Evolutionary conservation across 2,329 filamentous ascomycete species (phyloP), one percentile per base, ranked within the genome.

Genomic region (Diaporthe ampelina): DNA sequence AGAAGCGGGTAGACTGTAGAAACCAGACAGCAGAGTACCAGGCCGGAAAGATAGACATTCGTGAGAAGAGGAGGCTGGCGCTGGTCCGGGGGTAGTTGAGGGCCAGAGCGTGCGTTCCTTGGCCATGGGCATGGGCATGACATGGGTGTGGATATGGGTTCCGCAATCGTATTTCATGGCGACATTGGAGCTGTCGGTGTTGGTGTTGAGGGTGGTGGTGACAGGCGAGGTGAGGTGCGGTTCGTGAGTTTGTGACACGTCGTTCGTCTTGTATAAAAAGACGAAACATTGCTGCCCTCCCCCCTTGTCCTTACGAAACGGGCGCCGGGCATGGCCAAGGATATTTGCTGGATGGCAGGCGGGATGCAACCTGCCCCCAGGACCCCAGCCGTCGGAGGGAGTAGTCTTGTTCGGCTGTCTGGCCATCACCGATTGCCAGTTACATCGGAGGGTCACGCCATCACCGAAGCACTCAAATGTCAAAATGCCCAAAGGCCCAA

Each of bases 201-300:
- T 43, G 45, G 35, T 32, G 24, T n/a, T 45, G 70, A n/a, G 5
- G 56, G 57, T 21, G 45, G 45, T 56, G 9, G 13, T 24, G 69
- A 24, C 32, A 11, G 29, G 19, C 32, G 63, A 37, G 45, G 63
- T 67, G 45, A 54, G 70, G 57, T 63, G 57, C 45, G 37, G 32
- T 61, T 72, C 57, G 57, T 56, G 57, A 67, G 37, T 45, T 63
- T 72, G 45, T 72, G 70, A 72, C 45, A 63, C 59, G 57, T 45
- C 57, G 70, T 72, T 61, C 56, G 40, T 71, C 56, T 61, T 37
- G 40, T 68, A 40, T 40, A 52, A 71, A 40, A 61, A 40, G 56
- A 61, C 57, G 69, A 61, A 52, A 71, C 56, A 61, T 50, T 61
- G 43, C 43, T 35, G 48, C 37, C 13, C 43, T 29, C 29, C 17